Conservation (phyloP, 768 basidiomycete genomes). For the Mycena metata region DNA sequence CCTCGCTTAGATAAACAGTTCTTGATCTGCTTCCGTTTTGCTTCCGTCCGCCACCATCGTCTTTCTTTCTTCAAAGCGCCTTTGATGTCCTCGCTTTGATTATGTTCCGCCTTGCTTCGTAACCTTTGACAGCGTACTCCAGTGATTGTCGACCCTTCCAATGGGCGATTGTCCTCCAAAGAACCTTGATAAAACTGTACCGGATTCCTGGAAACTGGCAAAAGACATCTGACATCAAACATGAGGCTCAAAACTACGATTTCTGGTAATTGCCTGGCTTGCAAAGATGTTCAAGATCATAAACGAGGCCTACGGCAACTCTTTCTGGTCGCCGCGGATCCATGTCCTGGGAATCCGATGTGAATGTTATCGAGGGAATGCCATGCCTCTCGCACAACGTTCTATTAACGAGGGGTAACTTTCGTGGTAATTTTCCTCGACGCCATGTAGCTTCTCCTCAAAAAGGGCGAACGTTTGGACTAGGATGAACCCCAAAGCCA, state of each 20-base stretch:
- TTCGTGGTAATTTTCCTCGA: constrained; percentile 38
- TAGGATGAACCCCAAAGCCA: constrained; percentile 5
- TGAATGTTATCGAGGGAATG: constrained; percentile 23
- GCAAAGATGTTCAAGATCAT: constrained; percentile 21
- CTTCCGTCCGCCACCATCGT: background rate
- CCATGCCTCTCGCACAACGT: constrained; percentile 57
- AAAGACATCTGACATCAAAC: constrained; percentile 20
- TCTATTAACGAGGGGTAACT: constrained; percentile 51
- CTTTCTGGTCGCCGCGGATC: constrained; percentile 15
- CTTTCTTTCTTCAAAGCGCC: background rate
- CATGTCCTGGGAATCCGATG: constrained; percentile 18
- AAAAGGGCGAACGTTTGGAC: constrained; percentile 41
- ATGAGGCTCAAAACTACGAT: constrained; percentile 19
- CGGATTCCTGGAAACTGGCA: constrained; percentile 20
- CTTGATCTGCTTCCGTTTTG: background rate
- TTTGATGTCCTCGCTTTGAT: background rate
- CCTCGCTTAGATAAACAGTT: no score
- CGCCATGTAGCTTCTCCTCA: constrained; percentile 13
- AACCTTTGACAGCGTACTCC: background rate
- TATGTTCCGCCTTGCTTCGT: background rate
- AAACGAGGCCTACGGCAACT: constrained; percentile 29
- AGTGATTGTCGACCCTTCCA: constrained; percentile 1
- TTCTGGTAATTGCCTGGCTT: background rate
- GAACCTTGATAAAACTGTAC: constrained; percentile 13
- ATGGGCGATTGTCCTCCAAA: constrained; percentile 6